phyloP scores from a whole-genome alignment of 1,284 basidiomycete species.

The Papiliotrema laurentii region DNA sequence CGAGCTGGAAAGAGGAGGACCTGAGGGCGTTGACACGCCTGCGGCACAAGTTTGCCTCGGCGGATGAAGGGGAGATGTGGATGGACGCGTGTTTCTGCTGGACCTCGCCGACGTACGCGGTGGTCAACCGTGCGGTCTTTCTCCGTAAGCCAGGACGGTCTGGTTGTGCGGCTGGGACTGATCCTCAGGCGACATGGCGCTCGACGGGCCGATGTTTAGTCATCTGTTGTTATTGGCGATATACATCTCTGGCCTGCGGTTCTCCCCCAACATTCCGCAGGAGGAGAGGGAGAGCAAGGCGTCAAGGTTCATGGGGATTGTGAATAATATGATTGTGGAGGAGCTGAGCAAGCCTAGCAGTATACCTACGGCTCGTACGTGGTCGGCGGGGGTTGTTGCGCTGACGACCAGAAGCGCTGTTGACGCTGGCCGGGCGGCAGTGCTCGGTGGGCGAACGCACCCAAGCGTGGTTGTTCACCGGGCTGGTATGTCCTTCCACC shows the following conservation, averaged over 20 bases:
- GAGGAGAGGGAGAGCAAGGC: slow-evolving; percentile 13
- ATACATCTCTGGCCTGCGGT: slow-evolving; percentile 17
- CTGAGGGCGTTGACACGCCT: slow-evolving; percentile 13
- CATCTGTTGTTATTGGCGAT: slow-evolving; percentile 19
- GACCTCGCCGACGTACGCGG: slow-evolving; percentile 13
- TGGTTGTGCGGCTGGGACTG: neutral
- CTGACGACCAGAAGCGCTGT: slow-evolving; percentile 14
- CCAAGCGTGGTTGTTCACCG: slow-evolving; percentile 22
- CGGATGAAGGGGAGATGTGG: slow-evolving; percentile 19
- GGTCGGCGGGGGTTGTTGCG: neutral
- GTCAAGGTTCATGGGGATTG: slow-evolving; percentile 16
- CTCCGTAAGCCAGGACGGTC: slow-evolving; percentile 8
- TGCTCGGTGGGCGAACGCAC: slow-evolving; percentile 18
- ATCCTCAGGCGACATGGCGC: slow-evolving; percentile 18
- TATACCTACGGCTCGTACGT: slow-evolving; percentile 12
- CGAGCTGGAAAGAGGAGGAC: slow-evolving; percentile 10
- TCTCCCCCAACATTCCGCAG: slow-evolving; percentile 14
- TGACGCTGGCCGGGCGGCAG: slow-evolving; percentile 15
- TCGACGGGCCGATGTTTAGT: slow-evolving; percentile 19
- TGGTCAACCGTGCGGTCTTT: slow-evolving; percentile 14
- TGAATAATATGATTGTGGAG: slow-evolving; percentile 16
- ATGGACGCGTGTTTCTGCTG: slow-evolving; percentile 22
- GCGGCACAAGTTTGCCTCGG: slow-evolving; percentile 17
- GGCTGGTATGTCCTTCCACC: slow-evolving; percentile 8
- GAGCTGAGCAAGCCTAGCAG: slow-evolving; percentile 17